phyloP scores from a whole-genome alignment of 305 asterid genomes.

The Rubia tinctorum region DNA sequence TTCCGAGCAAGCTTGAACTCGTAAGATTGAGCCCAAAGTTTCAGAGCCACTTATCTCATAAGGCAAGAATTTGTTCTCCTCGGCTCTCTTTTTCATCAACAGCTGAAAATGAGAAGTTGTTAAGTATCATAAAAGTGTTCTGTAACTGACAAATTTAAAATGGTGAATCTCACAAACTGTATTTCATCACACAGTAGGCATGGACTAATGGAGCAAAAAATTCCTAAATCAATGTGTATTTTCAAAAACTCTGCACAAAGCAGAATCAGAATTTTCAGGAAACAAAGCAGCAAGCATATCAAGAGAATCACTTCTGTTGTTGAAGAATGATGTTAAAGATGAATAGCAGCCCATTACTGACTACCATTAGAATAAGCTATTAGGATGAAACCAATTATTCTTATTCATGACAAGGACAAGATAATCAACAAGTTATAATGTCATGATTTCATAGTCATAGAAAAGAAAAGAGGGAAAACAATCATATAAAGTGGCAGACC shows the following conservation, averaged over 20 bases:
- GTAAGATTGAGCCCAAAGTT: conserved; percentile 72
- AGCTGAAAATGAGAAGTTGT: conserved; percentile 48
- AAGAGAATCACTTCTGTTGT: not conserved
- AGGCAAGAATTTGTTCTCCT: conserved; percentile 38
- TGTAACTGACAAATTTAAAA: not conserved
- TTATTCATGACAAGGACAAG: not conserved
- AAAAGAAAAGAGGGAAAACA: not conserved
- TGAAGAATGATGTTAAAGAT: not conserved
- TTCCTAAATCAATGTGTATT: not conserved
- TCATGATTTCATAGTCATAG: not conserved
- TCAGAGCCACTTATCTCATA: conserved; percentile 60
- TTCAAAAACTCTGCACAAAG: not conserved
- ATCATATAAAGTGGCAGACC: conserved; percentile 33
- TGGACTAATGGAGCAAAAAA: not conserved
- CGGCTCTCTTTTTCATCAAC: conserved; percentile 64
- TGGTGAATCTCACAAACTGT: not conserved
- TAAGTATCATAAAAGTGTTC: conserved; percentile 4
- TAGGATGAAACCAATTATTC: not conserved
- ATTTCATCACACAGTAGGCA: not conserved
- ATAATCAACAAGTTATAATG: not conserved
- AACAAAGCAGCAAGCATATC: not conserved
- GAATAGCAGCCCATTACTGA: not conserved
- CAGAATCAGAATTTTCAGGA: not conserved
- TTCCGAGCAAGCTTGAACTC: conserved; percentile 67
- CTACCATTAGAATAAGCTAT: not conserved